A percentile compares a stretch with the other conserved stretches of the same genome.
These are phyloP conservation scores for Apiospora pterosperma DNA, from an alignment of 2,329 filamentous ascomycete species.

Conservation along the genomic window DNA sequence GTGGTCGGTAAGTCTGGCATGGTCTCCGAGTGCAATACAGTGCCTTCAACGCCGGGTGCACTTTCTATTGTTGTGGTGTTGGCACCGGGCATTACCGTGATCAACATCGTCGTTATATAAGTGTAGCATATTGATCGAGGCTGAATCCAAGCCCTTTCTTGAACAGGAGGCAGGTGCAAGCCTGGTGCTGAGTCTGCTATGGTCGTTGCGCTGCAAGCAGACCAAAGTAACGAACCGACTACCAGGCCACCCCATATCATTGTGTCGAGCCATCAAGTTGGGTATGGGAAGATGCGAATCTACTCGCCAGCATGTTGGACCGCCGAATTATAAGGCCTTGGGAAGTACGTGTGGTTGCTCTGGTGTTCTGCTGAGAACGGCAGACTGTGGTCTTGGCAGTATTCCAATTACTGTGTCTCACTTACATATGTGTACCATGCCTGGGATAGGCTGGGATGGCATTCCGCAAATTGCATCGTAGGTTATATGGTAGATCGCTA, in stretches of 20 bases:
- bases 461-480: background rate
- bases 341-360: background rate
- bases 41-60: background rate
- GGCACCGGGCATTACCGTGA: background rate
- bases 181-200: background rate
- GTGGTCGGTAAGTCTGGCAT: background rate
- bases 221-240: background rate
- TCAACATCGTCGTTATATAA: conserved; percentile 6
- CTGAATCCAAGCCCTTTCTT: background rate
- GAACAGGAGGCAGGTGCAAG: background rate
- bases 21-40: background rate
- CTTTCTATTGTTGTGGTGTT: background rate
- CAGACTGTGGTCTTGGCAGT: background rate
- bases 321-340: background rate
- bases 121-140: conserved; percentile 5
- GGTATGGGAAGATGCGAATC: background rate
- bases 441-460: background rate
- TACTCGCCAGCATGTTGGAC: background rate
- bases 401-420: too few relatives aligned
- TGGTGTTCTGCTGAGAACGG: background rate
- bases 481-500: background rate
- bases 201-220: background rate
- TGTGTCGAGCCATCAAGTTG: background rate
- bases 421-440: too few relatives aligned
- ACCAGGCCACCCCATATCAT: background rate